Percentiles rank a stretch among this genome's conserved stretches.
phyloP scores from a whole-genome alignment of 2,329 filamentous ascomycete genomes.

The Claviceps arundinis region DNA sequence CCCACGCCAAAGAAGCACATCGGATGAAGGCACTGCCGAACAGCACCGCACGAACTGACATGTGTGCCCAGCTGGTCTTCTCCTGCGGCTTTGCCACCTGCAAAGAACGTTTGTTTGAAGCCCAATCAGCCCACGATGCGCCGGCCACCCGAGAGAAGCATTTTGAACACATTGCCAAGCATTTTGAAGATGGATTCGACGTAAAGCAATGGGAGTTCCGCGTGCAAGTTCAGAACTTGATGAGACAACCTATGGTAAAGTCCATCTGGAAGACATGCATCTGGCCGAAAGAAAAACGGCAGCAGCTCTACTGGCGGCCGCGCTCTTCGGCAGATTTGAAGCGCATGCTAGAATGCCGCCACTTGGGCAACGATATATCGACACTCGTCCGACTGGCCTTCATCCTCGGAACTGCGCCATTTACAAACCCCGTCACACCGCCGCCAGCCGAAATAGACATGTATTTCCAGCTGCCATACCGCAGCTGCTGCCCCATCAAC shows the following conservation, averaged over 20 bases:
- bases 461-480: slow-evolving; percentile 25
- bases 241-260: slow-evolving; percentile 30
- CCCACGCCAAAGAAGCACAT: slow-evolving; percentile 30
- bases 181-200: slow-evolving; percentile 30
- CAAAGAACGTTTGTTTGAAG: slow-evolving; percentile 30
- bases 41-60: slow-evolving; percentile 26
- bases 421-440: slow-evolving; percentile 21
- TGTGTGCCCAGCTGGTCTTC: slow-evolving; percentile 31
- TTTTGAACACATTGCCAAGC: slow-evolving; percentile 33
- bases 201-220: slow-evolving; percentile 31
- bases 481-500: slow-evolving; percentile 23
- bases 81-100: slow-evolving; percentile 29
- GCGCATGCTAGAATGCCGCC: slow-evolving; percentile 31
- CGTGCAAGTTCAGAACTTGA: slow-evolving; percentile 29
- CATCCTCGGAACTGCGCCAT: slow-evolving; percentile 28
- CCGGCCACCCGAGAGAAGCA: slow-evolving; percentile 26
- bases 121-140: slow-evolving; percentile 22
- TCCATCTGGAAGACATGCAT: slow-evolving; percentile 31
- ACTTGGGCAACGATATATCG: slow-evolving; percentile 27
- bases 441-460: slow-evolving; percentile 25
- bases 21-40: slow-evolving; percentile 27
- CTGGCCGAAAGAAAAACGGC: slow-evolving; percentile 30
- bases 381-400: slow-evolving; percentile 30
- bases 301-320: slow-evolving; percentile 26
- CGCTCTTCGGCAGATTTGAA: slow-evolving; percentile 29